A percentile compares a stretch with the other conserved stretches of the same genome.
These are phyloP conservation scores for Metarhizium robertsii DNA, from an alignment of 2,329 filamentous ascomycete species.

Conservation along the genomic window DNA sequence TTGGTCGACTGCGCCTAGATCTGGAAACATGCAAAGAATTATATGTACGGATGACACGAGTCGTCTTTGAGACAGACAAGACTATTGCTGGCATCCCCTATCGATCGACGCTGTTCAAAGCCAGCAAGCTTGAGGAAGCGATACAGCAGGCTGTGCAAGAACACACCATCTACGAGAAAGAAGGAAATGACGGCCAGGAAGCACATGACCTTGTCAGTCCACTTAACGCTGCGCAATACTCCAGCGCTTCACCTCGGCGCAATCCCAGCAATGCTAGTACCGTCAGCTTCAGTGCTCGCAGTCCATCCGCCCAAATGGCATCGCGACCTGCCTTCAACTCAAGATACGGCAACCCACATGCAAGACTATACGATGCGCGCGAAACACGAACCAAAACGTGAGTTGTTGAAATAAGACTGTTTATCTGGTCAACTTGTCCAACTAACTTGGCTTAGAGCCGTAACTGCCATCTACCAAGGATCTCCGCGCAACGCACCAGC, in stretches of 20 bases:
- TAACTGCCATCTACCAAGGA: slow-evolving; percentile 86
- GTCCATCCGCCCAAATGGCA: slow-evolving; percentile 44
- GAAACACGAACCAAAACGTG: slow-evolving; percentile 86
- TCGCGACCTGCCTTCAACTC: slow-evolving; percentile 41
- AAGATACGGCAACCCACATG: slow-evolving; percentile 73
- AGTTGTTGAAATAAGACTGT: slow-evolving; percentile 25
- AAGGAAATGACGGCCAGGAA: slow-evolving; percentile 65
- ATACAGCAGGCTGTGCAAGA: slow-evolving; percentile 83
- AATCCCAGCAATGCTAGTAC: slow-evolving; percentile 73
- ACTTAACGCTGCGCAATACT: slow-evolving; percentile 29
- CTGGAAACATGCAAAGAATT: slow-evolving; percentile 96
- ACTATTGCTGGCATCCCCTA: slow-evolving; percentile 94
- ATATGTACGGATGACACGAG: slow-evolving; percentile 87
- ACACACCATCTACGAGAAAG: slow-evolving; percentile 68
- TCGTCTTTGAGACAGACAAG: slow-evolving; percentile 97
- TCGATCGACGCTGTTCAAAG: slow-evolving; percentile 91
- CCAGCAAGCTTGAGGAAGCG: slow-evolving; percentile 87
- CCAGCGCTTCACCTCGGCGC: slow-evolving; percentile 41
- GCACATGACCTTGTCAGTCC: slow-evolving; percentile 28
- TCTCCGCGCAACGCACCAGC: slow-evolving; percentile 59
- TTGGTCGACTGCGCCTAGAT: slow-evolving; percentile 82
- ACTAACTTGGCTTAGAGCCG: slow-evolving; percentile 47
- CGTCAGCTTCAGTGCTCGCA: slow-evolving; percentile 68
- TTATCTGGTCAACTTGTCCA: not conserved
- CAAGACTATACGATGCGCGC: slow-evolving; percentile 76